Conservation (phyloP, 129 eudicot genomes). For the Mikania micrantha region DNA sequence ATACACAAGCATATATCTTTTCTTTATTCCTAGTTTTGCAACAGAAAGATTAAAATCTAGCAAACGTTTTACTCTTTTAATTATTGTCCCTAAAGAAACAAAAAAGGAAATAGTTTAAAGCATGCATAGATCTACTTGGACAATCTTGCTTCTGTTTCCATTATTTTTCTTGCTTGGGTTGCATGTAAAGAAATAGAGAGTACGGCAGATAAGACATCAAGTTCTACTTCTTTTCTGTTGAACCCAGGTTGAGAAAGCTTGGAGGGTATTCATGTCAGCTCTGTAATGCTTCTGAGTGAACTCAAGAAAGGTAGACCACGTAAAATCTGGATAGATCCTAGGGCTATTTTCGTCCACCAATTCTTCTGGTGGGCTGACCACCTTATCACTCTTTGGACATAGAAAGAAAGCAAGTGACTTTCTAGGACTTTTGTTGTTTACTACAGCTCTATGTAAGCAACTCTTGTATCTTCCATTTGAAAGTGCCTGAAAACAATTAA, state of each 20-base stretch:
- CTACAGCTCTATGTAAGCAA: slow-evolving; percentile 92
- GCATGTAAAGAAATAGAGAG: not conserved
- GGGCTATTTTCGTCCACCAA: slow-evolving; percentile 67
- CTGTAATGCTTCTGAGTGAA: slow-evolving; percentile 88
- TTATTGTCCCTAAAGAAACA: not conserved
- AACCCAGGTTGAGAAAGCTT: slow-evolving; percentile 67
- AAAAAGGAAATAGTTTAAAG: slow-evolving; percentile 3
- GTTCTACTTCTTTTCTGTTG: slow-evolving; percentile 21
- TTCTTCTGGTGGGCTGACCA: slow-evolving; percentile 73
- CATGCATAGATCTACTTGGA: slow-evolving; percentile 11
- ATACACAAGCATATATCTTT: too few relatives aligned
- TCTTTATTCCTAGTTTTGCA: slow-evolving; percentile 15
- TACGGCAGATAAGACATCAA: not conserved
- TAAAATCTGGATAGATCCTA: slow-evolving; percentile 79
- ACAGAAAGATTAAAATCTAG: not conserved
- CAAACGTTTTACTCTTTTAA: slow-evolving; percentile 4
- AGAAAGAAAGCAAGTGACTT: slow-evolving; percentile 86
- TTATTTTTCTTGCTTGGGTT: not conserved
- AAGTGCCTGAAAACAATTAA: slow-evolving; percentile 46
- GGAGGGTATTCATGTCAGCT: slow-evolving; percentile 85
- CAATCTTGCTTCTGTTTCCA: not conserved
- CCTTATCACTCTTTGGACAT: slow-evolving; percentile 73
- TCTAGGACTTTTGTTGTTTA: slow-evolving; percentile 63
- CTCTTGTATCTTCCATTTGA: slow-evolving; percentile 87
- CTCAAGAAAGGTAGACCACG: slow-evolving; percentile 69